A percentile compares a stretch with the other conserved stretches of the same genome.
phyloP scores from a whole-genome alignment of 108 stramenopile genomes.

The Skeletonema costatum region DNA sequence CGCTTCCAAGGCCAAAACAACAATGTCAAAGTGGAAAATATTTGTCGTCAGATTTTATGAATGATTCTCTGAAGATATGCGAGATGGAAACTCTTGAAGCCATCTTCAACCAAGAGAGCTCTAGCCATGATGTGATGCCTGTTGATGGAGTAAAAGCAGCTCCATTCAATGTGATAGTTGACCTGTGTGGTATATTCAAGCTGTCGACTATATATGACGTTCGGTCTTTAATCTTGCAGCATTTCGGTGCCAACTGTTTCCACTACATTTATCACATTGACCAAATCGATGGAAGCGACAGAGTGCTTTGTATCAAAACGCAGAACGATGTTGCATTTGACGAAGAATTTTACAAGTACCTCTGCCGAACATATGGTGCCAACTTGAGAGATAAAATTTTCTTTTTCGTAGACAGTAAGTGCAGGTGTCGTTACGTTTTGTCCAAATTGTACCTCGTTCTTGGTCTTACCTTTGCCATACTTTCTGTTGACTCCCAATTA shows the following conservation, averaged over 20 bases:
- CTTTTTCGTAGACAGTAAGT: slow-evolving; percentile 16
- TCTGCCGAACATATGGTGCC: slow-evolving; percentile 48
- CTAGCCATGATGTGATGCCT: background rate
- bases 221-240: slow-evolving; percentile 30
- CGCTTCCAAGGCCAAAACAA: slow-evolving; percentile 56
- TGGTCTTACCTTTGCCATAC: background rate
- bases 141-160: slow-evolving; percentile 10
- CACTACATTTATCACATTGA: slow-evolving; percentile 65
- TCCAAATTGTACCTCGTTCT: background rate
- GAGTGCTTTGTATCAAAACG: slow-evolving; percentile 51
- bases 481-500: background rate
- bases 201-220: slow-evolving; percentile 53
- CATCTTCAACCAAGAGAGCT: slow-evolving; percentile 39
- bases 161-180: slow-evolving; percentile 56
- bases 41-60: slow-evolving; percentile 57
- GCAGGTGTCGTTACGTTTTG: background rate
- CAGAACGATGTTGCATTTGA: slow-evolving; percentile 57
- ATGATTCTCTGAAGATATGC: slow-evolving; percentile 38
- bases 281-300: slow-evolving; percentile 54
- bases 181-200: slow-evolving; percentile 63
- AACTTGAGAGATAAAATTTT: slow-evolving; percentile 33
- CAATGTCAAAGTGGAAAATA: slow-evolving; percentile 47
- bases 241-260: slow-evolving; percentile 46
- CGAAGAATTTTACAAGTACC: slow-evolving; percentile 59
- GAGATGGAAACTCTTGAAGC: slow-evolving; percentile 53